These are phyloP conservation scores for Colletotrichum gloeosporioides DNA, from an alignment of 2,329 filamentous ascomycete species.

Conservation along the genomic window DNA sequence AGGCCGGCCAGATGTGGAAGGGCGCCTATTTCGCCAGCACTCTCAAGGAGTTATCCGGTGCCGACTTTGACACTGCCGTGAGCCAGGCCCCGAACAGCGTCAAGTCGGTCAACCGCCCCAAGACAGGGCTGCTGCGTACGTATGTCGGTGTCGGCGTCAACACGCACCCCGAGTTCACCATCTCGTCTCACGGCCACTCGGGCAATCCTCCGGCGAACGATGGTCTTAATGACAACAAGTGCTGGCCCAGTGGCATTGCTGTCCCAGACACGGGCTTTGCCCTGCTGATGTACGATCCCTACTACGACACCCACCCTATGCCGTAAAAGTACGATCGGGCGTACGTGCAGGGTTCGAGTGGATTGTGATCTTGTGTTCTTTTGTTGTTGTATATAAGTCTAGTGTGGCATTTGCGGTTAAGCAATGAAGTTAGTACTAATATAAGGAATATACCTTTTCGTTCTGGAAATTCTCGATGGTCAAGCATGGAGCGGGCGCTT, in stretches of 20 bases:
- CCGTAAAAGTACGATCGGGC: background rate
- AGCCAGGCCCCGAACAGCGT: background rate
- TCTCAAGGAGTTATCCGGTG: background rate
- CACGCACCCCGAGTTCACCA: background rate
- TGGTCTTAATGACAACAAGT: constrained; percentile 26
- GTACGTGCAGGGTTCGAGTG: background rate
- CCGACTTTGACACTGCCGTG: background rate
- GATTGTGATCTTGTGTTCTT: background rate
- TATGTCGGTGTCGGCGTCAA: background rate
- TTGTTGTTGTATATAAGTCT: too few relatives aligned
- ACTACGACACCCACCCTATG: constrained; percentile 15
- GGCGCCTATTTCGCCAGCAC: constrained; percentile 29
- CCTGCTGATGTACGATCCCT: constrained; percentile 23
- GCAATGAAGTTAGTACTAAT: too few relatives aligned
- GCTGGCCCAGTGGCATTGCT: constrained; percentile 25
- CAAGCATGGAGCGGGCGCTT: too few relatives aligned
- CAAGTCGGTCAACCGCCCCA: background rate
- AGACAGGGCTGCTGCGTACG: background rate
- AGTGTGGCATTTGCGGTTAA: too few relatives aligned
- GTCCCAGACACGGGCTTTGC: constrained; percentile 25
- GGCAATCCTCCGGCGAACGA: constrained; percentile 13
- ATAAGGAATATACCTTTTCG: too few relatives aligned
- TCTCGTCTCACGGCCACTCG: background rate
- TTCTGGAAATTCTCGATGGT: too few relatives aligned
- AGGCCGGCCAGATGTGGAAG: constrained; percentile 6